Evolutionary conservation across 441 rosid species (phyloP), one percentile per base, ranked within the genome.

Genomic region (Eruca vesicaria): DNA sequence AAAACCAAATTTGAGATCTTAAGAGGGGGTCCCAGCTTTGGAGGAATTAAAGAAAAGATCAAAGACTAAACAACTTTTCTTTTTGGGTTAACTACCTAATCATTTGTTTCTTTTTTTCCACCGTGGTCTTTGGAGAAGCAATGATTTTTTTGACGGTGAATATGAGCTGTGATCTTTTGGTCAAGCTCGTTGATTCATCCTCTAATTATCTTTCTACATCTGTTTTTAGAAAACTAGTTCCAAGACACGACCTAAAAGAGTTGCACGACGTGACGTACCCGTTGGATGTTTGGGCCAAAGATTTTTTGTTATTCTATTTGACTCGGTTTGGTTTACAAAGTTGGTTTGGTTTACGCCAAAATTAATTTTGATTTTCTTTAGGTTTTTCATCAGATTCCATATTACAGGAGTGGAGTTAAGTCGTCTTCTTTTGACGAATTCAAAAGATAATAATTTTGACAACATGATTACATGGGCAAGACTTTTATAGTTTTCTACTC

Each of bases 21-120:
- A 48, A 66, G 68, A 60, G 68, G 72, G 72, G 72, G 45, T 65
- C 66, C n/a, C 8, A 28, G 72, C 59, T 66, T 57, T 73, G 50
- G 50, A 45, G 8, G 36, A 73, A 38, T 65, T 9, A 65, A 15
- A 73, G 72, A 66, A 74, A 66, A 58, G 26, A 23, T 23, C 72
- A 74, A 48, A 66, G 67, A 67, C 67, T n/a, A 12, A 48, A 29
- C 11, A 74, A 43, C 66, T 43, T 59, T 66, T 74, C 67, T 36
- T 35, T 6, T 65, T 29, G 2, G 16, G 21, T 50, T 53, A 14
- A 65, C 65, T 38, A 64, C 41, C 65, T 56, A 72, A 73, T 57
- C 59, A 66, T 59, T 21, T 41, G 18, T 41, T 65, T 65, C 58
- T 3, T 18, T 8, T 5, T 10, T 43, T 31, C 7, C 55, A 8